Evolutionary conservation across 331 rosid genomes (phyloP), one percentile per base, ranked within the genome.

Genomic region (Pyracantha coccinea): DNA sequence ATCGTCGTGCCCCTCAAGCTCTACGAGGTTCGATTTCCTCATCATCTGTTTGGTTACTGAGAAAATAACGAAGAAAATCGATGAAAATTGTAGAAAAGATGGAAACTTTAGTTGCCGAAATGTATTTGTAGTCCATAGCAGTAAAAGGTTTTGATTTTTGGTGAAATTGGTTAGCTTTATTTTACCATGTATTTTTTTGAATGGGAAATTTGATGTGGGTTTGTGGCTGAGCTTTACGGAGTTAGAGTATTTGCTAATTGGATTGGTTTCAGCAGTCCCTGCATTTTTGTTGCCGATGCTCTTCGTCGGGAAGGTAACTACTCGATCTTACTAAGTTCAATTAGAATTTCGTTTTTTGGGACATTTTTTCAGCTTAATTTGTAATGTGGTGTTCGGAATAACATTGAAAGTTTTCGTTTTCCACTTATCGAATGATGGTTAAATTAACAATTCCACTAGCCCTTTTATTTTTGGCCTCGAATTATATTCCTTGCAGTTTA

Each of bases 261-360:
- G 97, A 17, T 80, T 94, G 87, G 75, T 90, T 64, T 87, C 99
- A 12, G 97, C 93, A n/a, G 83, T 86, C 84, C 99, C 99, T 79
- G 75, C 97, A 47, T 88, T 95, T 78, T 79, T 89, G 87, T 78
- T 90, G 73, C 99, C 99, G 12, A 75, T 90, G 85, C 62, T 92
- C 45, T 62, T 87, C 8, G 91, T 91, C 45, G 99, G 99, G 63
- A 83, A 90, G 97, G 97, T 89, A 38, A 83, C 59, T 52, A 71
- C 68, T 72, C 65, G 25, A 67, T 17, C 21, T 13, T 29, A 32
- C 69, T 13, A 7, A 8, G 8, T 13, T 47, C 59, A 24, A 2
- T 4, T 33, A 38, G 3, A 13, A 15, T 35, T 80, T 31, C 10
- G 16, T n/a, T 50, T 50, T 6, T 50, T 2, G 7, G 15, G 20